Conservation (phyloP, 257 asterid genomes). For the Fraxinus americana region DNA sequence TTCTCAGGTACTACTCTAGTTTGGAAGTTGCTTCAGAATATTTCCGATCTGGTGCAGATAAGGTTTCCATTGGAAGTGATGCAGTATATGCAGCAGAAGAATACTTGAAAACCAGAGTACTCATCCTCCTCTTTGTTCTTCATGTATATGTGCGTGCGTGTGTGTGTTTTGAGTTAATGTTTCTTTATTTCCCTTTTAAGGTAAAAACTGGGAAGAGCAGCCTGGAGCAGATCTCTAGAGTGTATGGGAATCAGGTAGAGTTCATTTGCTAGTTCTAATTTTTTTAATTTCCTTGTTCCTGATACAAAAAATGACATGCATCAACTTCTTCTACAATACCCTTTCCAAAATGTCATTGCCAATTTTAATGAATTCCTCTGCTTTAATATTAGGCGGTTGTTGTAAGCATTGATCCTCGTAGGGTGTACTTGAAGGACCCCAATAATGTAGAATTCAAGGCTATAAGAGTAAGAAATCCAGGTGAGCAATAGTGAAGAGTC, state of each 20-base stretch:
- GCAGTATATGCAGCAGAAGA: conserved; percentile 99
- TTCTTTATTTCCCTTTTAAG: conserved; percentile 35
- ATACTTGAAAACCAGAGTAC: conserved; percentile 75
- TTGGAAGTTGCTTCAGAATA: conserved; percentile 98
- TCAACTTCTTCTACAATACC: not conserved
- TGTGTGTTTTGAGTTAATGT: conserved; percentile 20
- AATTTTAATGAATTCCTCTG: not conserved
- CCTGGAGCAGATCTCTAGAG: conserved; percentile 88
- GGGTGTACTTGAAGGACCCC: conserved; percentile 75
- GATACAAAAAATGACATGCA: not conserved
- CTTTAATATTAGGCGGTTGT: conserved; percentile 77
- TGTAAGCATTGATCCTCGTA: conserved; percentile 95
- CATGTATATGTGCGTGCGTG: not conserved
- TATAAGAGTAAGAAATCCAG: conserved; percentile 67
- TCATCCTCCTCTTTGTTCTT: conserved; percentile 17
- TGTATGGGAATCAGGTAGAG: conserved; percentile 91
- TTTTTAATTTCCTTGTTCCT: not conserved
- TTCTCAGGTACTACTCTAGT: conserved; percentile 81
- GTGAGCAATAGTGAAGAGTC: conserved; percentile 39
- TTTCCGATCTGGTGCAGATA: conserved; percentile 98
- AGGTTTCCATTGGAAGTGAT: conserved; percentile 95
- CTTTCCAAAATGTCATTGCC: not conserved
- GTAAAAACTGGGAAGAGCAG: conserved; percentile 92
- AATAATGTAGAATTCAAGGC: conserved; percentile 71
- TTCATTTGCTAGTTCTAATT: not conserved